Conservation (phyloP, 1,139 yeast species). For the Pneumocystis oryctolagi region DNA sequence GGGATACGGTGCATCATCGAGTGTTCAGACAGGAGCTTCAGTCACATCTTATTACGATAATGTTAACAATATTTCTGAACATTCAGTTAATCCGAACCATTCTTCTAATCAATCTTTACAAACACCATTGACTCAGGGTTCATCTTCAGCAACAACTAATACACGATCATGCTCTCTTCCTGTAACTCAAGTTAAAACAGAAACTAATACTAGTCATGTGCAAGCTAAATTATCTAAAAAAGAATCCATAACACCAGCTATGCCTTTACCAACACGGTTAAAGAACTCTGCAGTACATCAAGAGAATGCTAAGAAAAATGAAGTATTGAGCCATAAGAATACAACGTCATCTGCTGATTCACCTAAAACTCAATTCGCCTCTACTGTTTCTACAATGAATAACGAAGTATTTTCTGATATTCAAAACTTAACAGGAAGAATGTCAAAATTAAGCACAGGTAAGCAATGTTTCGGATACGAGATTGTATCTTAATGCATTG, state of each 20-base stretch:
- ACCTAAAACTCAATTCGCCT: conserved; percentile 7
- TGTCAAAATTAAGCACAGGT: neutral
- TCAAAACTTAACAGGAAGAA: conserved; percentile 25
- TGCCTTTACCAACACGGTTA: conserved; percentile 10
- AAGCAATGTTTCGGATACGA: neutral
- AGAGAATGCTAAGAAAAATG: conserved; percentile 15
- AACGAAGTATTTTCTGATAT: conserved; percentile 3
- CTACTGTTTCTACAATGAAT: conserved; percentile 7
- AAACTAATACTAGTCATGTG: conserved; percentile 7
- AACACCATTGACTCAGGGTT: conserved; percentile 11
- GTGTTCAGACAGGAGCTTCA: conserved; percentile 1
- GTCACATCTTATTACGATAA: conserved; percentile 6
- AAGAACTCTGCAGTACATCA: conserved; percentile 25
- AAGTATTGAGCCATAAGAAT: conserved; percentile 25
- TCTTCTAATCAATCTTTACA: conserved; percentile 1
- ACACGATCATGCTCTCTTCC: conserved; percentile 20
- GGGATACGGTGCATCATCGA: neutral
- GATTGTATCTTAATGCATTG: neutral
- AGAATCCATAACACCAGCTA: conserved; percentile 14
- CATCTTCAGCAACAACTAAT: conserved; percentile 15
- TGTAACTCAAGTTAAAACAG: conserved; percentile 14
- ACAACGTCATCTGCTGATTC: conserved; percentile 5
- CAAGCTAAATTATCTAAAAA: conserved; percentile 2
- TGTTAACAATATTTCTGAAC: neutral
- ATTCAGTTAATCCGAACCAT: neutral